Conservation (phyloP, 78 protist genomes). For the Dictyostelium capitatum region DNA sequence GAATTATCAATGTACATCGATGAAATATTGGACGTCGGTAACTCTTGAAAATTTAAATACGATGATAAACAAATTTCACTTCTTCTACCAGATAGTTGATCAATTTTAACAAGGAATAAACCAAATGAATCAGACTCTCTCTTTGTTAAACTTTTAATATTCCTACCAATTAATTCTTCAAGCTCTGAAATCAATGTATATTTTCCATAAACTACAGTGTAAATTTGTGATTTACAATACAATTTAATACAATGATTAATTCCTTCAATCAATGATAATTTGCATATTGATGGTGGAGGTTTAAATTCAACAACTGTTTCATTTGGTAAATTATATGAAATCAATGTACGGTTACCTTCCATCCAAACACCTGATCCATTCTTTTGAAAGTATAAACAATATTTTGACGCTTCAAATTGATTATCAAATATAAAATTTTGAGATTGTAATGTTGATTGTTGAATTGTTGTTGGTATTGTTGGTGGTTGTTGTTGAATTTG, state of each 20-base stretch:
- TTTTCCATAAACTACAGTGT: slow-evolving; percentile 24
- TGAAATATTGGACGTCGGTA: background rate
- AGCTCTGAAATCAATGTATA: slow-evolving; percentile 32
- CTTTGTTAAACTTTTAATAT: background rate
- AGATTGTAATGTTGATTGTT: background rate
- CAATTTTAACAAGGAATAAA: slow-evolving; percentile 35
- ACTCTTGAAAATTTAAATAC: slow-evolving; percentile 17
- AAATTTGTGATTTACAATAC: slow-evolving; percentile 30
- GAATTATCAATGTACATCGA: background rate
- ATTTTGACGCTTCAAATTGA: slow-evolving; percentile 23
- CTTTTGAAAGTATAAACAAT: slow-evolving; percentile 65
- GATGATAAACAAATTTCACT: background rate
- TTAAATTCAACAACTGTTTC: slow-evolving; percentile 75
- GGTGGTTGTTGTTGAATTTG: background rate
- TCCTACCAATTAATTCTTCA: slow-evolving; percentile 20
- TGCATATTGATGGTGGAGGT: slow-evolving; percentile 67
- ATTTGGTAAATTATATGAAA: slow-evolving; percentile 66
- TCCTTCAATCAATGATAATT: slow-evolving; percentile 56
- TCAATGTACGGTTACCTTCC: slow-evolving; percentile 67
- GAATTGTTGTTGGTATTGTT: background rate
- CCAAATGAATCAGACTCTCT: slow-evolving; percentile 50
- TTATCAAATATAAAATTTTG: slow-evolving; percentile 38
- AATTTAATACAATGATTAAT: slow-evolving; percentile 32
- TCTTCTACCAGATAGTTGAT: background rate
- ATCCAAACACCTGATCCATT: slow-evolving; percentile 79